phyloP scores from a whole-genome alignment of 495 filamentous ascomycete species.

The Melanomma pulvis-pyrius region DNA sequence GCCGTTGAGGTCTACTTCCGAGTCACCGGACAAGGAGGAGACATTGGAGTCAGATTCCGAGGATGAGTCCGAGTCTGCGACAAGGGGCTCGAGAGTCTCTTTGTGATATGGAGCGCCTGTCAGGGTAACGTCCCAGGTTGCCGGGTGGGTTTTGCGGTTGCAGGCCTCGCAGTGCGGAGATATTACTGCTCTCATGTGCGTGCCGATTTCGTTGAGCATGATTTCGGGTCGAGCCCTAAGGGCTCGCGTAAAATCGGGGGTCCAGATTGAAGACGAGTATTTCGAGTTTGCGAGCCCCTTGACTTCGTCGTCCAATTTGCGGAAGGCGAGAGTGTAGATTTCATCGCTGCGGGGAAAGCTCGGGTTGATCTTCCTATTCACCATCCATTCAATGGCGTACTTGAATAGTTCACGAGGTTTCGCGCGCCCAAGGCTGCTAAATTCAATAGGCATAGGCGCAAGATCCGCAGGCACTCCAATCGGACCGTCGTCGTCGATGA shows the following conservation, averaged over 20 bases:
- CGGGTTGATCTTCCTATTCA: constrained; percentile 75
- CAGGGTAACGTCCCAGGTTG: constrained; percentile 64
- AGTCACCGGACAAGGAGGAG: constrained; percentile 28
- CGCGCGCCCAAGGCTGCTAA: constrained; percentile 66
- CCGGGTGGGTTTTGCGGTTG: constrained; percentile 68
- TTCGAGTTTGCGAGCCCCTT: constrained; percentile 68
- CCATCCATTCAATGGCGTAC: constrained; percentile 79
- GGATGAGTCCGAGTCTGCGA: constrained; percentile 44
- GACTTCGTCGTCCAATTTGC: constrained; percentile 74
- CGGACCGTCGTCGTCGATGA: constrained; percentile 64
- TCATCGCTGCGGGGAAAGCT: constrained; percentile 66
- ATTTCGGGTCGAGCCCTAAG: constrained; percentile 66
- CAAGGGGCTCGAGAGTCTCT: constrained; percentile 67
- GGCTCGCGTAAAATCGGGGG: constrained; percentile 62
- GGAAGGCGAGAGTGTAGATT: constrained; percentile 71
- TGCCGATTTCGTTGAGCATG: constrained; percentile 39
- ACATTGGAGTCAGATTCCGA: constrained; percentile 38
- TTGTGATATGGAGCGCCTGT: constrained; percentile 70
- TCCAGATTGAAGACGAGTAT: constrained; percentile 76
- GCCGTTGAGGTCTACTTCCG: constrained; percentile 38
- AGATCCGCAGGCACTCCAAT: constrained; percentile 63
- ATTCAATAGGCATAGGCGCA: constrained; percentile 69
- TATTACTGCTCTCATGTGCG: constrained; percentile 33
- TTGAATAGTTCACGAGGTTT: constrained; percentile 77
- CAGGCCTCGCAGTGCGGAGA: constrained; percentile 72